A percentile compares a stretch with the other conserved stretches of the same genome.
Evolutionary conservation across 192 early-diverging fungal genomes (phyloP).

Genomic region (Coemansia asiatica): DNA sequence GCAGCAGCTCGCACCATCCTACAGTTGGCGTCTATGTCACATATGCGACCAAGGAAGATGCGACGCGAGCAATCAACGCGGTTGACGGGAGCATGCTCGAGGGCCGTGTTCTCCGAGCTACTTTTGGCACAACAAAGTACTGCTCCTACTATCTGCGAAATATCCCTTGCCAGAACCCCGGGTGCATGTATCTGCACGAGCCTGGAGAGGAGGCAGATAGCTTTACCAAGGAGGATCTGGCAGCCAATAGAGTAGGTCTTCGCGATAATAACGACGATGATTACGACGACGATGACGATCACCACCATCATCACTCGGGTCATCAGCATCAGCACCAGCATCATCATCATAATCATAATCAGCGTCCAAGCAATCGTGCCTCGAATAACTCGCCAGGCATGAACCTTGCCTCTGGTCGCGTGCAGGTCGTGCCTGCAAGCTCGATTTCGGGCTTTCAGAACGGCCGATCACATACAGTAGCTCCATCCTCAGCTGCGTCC

Average conservation of each 20-base stretch:
- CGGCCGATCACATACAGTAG: not conserved
- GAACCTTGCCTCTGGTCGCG: conserved; percentile 4
- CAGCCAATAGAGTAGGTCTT: conserved; percentile 45
- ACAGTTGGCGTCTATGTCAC: conserved; percentile 88
- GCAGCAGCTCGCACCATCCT: conserved; percentile 43
- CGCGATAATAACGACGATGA: conserved; percentile 1
- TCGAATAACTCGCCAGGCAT: conserved; percentile 4
- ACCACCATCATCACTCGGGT: not conserved
- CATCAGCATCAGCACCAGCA: conserved; percentile 3
- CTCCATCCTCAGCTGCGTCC: conserved; percentile 16
- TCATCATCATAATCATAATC: not conserved
- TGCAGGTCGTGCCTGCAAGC: not conserved
- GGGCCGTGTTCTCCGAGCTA: conserved; percentile 85
- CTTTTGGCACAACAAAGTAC: conserved; percentile 98
- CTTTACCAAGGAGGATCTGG: conserved; percentile 87
- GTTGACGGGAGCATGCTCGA: conserved; percentile 90
- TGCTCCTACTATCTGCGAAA: conserved; percentile 93
- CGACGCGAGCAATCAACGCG: conserved; percentile 86
- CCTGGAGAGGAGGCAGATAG: conserved; percentile 90
- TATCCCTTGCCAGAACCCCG: conserved; percentile 88
- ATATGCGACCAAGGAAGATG: conserved; percentile 88
- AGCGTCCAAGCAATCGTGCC: not conserved
- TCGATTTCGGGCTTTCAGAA: conserved; percentile 13
- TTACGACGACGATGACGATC: not conserved
- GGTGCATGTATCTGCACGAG: conserved; percentile 96